These are phyloP conservation scores for Leccinum broughii DNA, from an alignment of 768 basidiomycete genomes.

Conservation along the genomic window DNA sequence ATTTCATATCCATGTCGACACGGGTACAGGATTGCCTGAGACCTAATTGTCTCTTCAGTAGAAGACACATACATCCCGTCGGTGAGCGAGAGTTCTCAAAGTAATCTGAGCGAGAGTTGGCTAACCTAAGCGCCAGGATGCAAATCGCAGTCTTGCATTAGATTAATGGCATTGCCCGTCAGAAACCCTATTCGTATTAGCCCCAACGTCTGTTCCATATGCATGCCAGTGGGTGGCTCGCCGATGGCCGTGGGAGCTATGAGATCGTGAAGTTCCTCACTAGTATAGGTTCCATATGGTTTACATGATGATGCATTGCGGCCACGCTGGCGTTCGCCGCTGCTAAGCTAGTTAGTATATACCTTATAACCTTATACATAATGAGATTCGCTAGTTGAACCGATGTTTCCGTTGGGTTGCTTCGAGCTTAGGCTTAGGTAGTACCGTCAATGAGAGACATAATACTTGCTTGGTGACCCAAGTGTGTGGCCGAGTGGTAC, in stretches of 20 bases:
- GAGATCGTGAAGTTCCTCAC: slow-evolving; percentile 16
- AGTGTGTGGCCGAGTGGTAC: neutral
- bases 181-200: slow-evolving; percentile 73
- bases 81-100: slow-evolving; percentile 37
- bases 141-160: slow-evolving; percentile 53
- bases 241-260: slow-evolving; percentile 16
- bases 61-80: slow-evolving; percentile 55
- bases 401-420: neutral
- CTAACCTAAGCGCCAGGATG: slow-evolving; percentile 44
- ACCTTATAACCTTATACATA: slow-evolving; percentile 27
- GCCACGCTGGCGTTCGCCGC: slow-evolving; percentile 26
- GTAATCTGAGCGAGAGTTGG: neutral
- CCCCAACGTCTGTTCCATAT: slow-evolving; percentile 44
- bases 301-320: slow-evolving; percentile 9
- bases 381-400: slow-evolving; percentile 14
- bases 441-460: neutral
- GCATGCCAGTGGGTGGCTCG: slow-evolving; percentile 19
- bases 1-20: slow-evolving; percentile 74
- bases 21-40: slow-evolving; percentile 64
- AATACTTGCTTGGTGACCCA: neutral
- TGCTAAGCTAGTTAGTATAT: slow-evolving; percentile 14
- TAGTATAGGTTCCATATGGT: neutral
- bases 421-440: neutral
- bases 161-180: slow-evolving; percentile 67
- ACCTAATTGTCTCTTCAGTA: slow-evolving; percentile 69